These are phyloP conservation scores for Aspergillus spinulosporus DNA, from an alignment of 2,329 filamentous ascomycete genomes.

Conservation along the genomic window DNA sequence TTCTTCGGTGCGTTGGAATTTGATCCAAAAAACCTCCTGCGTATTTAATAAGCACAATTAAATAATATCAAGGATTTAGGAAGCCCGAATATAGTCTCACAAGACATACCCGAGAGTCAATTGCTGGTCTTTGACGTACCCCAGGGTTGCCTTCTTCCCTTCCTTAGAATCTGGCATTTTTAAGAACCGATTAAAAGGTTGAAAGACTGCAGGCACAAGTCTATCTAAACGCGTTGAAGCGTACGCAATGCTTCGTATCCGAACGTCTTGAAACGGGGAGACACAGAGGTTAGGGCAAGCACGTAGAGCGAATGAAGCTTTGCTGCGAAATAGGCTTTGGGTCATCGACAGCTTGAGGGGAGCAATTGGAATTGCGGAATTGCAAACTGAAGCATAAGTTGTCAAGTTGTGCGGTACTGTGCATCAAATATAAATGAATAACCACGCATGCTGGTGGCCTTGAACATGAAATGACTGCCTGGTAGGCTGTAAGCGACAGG, in stretches of 20 bases:
- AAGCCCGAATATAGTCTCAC: not conserved
- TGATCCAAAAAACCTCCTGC: constrained; percentile 81
- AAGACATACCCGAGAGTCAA: constrained; percentile 68
- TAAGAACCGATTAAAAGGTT: no score
- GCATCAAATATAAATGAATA: not conserved
- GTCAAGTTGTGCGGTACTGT: not conserved
- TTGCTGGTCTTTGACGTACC: constrained; percentile 79
- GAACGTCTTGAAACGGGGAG: not conserved
- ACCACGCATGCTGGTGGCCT: constrained; percentile 7
- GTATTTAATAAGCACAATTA: constrained; percentile 5
- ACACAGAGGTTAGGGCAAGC: not conserved
- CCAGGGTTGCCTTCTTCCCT: constrained; percentile 75
- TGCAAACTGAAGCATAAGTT: constrained; percentile 21
- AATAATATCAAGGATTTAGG: not conserved
- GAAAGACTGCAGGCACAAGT: not conserved
- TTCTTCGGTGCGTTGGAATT: constrained; percentile 65
- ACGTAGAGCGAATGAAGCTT: not conserved
- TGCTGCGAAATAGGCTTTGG: constrained; percentile 7
- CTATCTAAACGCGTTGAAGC: not conserved
- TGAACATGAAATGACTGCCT: constrained; percentile 10
- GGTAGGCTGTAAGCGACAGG: constrained; percentile 14
- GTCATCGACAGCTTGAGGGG: constrained; percentile 15
- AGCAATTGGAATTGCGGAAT: constrained; percentile 15
- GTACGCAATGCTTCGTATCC: not conserved
- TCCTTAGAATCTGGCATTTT: constrained; percentile 24